These are phyloP conservation scores for Coprinopsis sp. DNA, from an alignment of 768 basidiomycete genomes.

Conservation along the genomic window DNA sequence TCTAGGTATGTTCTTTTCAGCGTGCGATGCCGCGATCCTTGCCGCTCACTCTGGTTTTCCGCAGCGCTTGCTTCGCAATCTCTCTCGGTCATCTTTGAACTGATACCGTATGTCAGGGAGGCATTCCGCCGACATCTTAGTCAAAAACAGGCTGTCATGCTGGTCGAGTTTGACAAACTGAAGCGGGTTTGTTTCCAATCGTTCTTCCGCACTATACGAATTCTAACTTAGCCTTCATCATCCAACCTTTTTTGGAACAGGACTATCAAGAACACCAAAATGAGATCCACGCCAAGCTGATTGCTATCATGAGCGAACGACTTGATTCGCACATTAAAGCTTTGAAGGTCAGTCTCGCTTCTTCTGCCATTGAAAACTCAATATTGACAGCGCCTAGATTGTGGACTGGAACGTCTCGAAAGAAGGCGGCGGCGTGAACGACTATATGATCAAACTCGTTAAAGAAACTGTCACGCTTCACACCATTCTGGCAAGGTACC, in stretches of 20 bases:
- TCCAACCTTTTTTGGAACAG: constrained; percentile 29
- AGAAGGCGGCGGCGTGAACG: constrained; percentile 61
- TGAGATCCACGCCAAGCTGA: constrained; percentile 95
- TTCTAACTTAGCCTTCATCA: not conserved
- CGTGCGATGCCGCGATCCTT: not conserved
- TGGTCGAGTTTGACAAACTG: constrained; percentile 97
- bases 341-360: constrained; percentile 52
- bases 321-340: constrained; percentile 79
- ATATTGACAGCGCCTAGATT: constrained; percentile 35
- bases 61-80: constrained; percentile 94
- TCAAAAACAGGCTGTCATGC: constrained; percentile 92
- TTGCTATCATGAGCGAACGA: constrained; percentile 97
- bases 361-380: not conserved
- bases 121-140: constrained; percentile 90
- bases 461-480: constrained; percentile 95
- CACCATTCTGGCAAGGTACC: constrained; percentile 91
- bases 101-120: constrained; percentile 95
- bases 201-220: not conserved
- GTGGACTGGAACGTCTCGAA: constrained; percentile 74
- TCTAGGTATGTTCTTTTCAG: constrained; percentile 57
- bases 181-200: constrained; percentile 64
- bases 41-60: constrained; percentile 8
- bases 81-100: constrained; percentile 86
- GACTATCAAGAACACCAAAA: constrained; percentile 99
- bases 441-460: constrained; percentile 90